Evolutionary conservation across 257 asterid species (phyloP).

Genomic region (Solanum ossicruentum): DNA sequence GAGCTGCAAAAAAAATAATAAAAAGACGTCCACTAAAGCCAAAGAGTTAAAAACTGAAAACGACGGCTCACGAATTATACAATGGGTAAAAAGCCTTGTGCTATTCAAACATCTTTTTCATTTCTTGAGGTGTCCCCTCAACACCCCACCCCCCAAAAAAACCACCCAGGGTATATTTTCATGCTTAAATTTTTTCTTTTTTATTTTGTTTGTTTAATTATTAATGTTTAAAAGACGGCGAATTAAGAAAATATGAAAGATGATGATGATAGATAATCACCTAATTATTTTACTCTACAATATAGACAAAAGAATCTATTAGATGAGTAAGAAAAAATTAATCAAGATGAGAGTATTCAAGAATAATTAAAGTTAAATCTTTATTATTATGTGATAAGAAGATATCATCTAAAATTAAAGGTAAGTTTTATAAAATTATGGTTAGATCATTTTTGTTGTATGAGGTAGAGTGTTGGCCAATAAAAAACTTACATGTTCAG

Average conservation of each 20-base stretch:
- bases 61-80: not conserved
- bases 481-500: too few relatives aligned
- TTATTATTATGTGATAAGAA: too few relatives aligned
- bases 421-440: too few relatives aligned
- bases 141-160: too few relatives aligned
- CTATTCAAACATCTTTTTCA: not conserved
- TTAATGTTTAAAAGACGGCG: not conserved
- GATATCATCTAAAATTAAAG: too few relatives aligned
- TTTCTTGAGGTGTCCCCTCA: not conserved
- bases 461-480: too few relatives aligned
- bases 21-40: not conserved
- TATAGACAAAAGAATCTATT: not conserved
- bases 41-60: not conserved
- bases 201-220: too few relatives aligned
- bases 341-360: not conserved
- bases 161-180: not conserved
- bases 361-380: not conserved
- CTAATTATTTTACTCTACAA: not conserved
- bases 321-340: not conserved
- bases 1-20: not conserved
- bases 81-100: not conserved
- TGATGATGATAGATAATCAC: not conserved
- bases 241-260: not conserved
- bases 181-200: not conserved
- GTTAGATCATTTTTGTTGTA: too few relatives aligned